Evolutionary conservation across 176 grass and related monocot species (phyloP), one percentile per base, ranked within the genome.

Genomic region (Eleusine indica): DNA sequence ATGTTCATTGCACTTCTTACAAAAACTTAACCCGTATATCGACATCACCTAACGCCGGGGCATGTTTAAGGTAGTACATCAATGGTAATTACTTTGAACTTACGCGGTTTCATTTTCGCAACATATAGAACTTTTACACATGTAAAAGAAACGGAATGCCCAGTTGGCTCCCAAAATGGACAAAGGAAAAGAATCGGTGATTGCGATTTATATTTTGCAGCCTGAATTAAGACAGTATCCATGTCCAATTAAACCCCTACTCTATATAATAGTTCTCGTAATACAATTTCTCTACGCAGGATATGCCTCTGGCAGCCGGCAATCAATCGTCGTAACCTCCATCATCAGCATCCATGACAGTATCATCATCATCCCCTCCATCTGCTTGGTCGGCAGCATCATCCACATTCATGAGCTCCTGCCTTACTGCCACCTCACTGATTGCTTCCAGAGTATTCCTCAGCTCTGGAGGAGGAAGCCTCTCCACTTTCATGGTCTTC

Each of bases 401-500:
- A 71, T 93, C 73, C 13, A 71, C 86, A 79, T 74, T 73, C 82
- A 82, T 84, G 66, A 83, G 78, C 71, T 88, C 86, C 64, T 53
- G 70, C 70, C 70, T 74, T 35, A 73, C 69, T 70, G 74, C 82
- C 62, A 74, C 80, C 41, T 88, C 79, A 66, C 88, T 84, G 15
- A 86, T 84, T 38, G 61, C 86, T 66, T 94, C 82, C 38, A 87
- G 7, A 7, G 54, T 12, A 51, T 53, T 85, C 58, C 16, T 74
- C 40, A 42, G 38, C 29, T 73, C 60, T 47, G 44, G 83, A 83
- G 74, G 71, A 71, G 68, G 77, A 63, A 25, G 61, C 47, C 19
- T 91, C 21, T 92, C 66, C 52, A 87, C 88, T 79, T 74, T 51
- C 92, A 98, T 91, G 64, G 70, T 46, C 49, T 90, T 75, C 70